Conservation (phyloP, 2,329 filamentous ascomycete species). For the Clonostachys solani region DNA sequence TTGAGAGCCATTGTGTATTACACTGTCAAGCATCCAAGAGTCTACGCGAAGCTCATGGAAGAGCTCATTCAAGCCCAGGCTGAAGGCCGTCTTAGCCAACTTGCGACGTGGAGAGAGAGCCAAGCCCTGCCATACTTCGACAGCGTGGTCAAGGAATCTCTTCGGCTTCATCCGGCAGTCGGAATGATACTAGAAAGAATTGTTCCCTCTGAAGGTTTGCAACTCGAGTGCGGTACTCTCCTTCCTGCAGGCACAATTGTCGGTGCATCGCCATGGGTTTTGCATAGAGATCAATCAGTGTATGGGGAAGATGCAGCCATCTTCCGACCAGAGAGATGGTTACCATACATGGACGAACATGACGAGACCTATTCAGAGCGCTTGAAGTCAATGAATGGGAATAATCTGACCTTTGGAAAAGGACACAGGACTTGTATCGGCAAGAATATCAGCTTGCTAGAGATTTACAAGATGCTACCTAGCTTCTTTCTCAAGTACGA, state of each 20-base stretch:
- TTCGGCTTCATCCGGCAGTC: constrained; percentile 43
- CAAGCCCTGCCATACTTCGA: constrained; percentile 36
- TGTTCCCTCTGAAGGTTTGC: constrained; percentile 35
- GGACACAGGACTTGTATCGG: constrained; percentile 34
- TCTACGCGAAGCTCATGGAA: constrained; percentile 18
- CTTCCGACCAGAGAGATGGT: constrained; percentile 44
- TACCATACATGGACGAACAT: constrained; percentile 24
- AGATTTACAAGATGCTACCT: constrained; percentile 29
- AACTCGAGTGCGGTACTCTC: constrained; percentile 22
- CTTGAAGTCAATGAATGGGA: constrained; percentile 28
- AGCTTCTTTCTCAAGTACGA: constrained; percentile 38
- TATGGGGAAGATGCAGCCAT: constrained; percentile 28
- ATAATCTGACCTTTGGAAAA: constrained; percentile 28
- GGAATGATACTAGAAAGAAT: constrained; percentile 43
- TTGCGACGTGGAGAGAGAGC: constrained; percentile 10
- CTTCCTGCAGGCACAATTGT: constrained; percentile 29
- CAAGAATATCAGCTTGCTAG: constrained; percentile 22
- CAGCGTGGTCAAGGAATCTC: constrained; percentile 44
- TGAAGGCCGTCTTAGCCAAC: constrained; percentile 13
- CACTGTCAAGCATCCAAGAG: constrained; percentile 21
- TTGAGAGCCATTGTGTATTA: constrained; percentile 28
- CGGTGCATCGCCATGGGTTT: constrained; percentile 33
- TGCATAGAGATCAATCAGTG: constrained; percentile 29
- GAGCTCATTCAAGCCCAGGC: constrained; percentile 25
- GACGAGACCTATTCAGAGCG: constrained; percentile 22